These are phyloP conservation scores for Myxozyma nipponensis DNA, from an alignment of 805 yeast species.

Conservation along the genomic window DNA sequence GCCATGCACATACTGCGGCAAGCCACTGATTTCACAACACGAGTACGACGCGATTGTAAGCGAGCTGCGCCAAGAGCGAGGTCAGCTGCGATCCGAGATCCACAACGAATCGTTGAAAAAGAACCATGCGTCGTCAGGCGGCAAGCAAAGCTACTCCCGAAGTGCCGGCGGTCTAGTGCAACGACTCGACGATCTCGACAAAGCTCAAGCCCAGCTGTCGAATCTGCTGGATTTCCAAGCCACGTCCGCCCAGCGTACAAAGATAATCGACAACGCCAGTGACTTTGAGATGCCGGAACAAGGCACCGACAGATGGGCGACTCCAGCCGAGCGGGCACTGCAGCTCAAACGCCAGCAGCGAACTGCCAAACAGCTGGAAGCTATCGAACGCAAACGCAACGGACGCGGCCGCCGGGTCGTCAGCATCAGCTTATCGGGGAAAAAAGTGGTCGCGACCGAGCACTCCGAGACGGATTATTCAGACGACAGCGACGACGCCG, in stretches of 20 bases:
- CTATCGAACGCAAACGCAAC: constrained; percentile 50
- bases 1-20: constrained; percentile 81
- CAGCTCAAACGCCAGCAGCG: constrained; percentile 84
- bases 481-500: constrained; percentile 35
- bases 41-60: constrained; percentile 58
- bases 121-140: not conserved
- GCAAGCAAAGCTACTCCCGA: constrained; percentile 19
- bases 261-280: constrained; percentile 86
- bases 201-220: constrained; percentile 72
- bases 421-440: constrained; percentile 74
- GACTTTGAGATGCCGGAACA: constrained; percentile 69
- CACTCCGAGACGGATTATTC: constrained; percentile 32
- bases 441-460: constrained; percentile 67
- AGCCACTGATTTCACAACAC: constrained; percentile 56
- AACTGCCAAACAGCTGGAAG: constrained; percentile 60
- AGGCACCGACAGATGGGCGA: constrained; percentile 69
- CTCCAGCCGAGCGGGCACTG: constrained; percentile 78
- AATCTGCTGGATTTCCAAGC: constrained; percentile 75
- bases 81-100: constrained; percentile 39
- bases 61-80: constrained; percentile 53
- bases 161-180: constrained; percentile 23
- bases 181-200: constrained; percentile 36
- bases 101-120: constrained; percentile 10
- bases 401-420: constrained; percentile 76
- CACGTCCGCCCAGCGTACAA: constrained; percentile 83